Conservation (phyloP, 495 filamentous ascomycete genomes). For the Hypoxylon fuscum region DNA sequence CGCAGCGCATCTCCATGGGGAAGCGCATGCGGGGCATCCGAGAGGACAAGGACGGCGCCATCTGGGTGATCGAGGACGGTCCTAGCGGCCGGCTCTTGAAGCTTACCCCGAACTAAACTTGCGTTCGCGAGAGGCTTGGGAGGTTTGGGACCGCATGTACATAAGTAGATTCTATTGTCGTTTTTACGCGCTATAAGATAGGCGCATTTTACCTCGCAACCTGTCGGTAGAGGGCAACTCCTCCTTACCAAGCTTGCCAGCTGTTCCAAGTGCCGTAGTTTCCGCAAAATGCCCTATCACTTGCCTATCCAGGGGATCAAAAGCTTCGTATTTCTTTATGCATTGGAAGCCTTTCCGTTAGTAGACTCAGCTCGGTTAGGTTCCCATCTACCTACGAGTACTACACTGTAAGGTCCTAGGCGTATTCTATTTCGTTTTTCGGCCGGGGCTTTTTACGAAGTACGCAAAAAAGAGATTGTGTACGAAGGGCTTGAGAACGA, state of each 20-base stretch:
- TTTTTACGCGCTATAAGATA: conserved; percentile 32
- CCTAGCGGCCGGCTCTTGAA: conserved; percentile 44
- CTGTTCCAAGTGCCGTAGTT: too few relatives aligned
- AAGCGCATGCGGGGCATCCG: conserved; percentile 48
- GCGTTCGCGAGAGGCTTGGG: conserved; percentile 39
- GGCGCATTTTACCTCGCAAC: conserved; percentile 24
- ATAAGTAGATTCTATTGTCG: conserved; percentile 38
- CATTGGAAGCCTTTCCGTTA: too few relatives aligned
- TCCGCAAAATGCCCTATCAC: too few relatives aligned
- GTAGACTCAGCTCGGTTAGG: too few relatives aligned
- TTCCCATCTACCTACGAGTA: too few relatives aligned
- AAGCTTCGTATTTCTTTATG: too few relatives aligned
- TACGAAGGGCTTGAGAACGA: too few relatives aligned
- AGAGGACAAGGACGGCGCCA: conserved; percentile 45
- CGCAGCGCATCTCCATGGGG: conserved; percentile 46
- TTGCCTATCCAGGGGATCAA: too few relatives aligned
- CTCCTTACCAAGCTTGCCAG: conserved; percentile 29
- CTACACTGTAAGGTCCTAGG: too few relatives aligned
- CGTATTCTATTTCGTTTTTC: too few relatives aligned
- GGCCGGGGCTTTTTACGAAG: too few relatives aligned
- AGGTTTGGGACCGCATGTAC: conserved; percentile 42
- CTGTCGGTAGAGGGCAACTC: conserved; percentile 24
- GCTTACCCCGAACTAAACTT: conserved; percentile 48
- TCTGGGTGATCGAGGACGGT: conserved; percentile 51
- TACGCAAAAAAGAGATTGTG: too few relatives aligned